A percentile compares a stretch with the other conserved stretches of the same genome.
Conservation (phyloP, 805 yeast genomes). For the Hanseniaspora vineae region DNA sequence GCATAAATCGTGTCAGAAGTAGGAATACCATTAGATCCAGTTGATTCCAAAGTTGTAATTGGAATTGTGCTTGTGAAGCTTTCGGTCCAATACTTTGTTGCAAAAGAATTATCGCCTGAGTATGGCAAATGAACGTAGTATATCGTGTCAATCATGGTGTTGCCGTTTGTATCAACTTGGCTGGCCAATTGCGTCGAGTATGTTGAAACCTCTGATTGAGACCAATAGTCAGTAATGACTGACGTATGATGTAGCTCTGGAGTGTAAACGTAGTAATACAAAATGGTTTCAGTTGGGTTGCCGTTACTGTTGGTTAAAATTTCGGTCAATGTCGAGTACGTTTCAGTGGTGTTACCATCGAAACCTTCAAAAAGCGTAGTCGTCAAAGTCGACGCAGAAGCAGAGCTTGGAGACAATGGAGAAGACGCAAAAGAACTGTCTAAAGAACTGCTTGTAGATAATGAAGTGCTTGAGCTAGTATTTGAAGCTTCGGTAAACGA, state of each 20-base stretch:
- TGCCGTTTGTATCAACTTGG: background rate
- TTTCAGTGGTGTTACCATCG: background rate
- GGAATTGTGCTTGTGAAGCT: background rate
- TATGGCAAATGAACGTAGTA: constrained; percentile 1
- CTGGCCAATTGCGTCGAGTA: background rate
- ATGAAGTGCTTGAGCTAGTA: too few species aligned
- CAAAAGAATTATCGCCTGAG: background rate
- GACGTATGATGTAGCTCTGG: background rate
- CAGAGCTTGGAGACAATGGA: too few species aligned
- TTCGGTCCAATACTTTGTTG: background rate
- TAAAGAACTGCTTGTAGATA: too few species aligned
- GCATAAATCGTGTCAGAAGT: background rate
- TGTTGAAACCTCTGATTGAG: background rate
- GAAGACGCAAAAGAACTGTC: too few species aligned
- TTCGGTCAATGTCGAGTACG: background rate
- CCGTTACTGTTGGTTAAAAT: background rate
- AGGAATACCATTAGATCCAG: background rate
- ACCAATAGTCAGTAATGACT: background rate
- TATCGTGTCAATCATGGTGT: constrained; percentile 1
- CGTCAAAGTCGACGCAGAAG: too few species aligned
- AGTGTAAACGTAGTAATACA: background rate
- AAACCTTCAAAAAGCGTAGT: too few species aligned
- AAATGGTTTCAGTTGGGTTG: background rate
- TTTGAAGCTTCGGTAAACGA: too few species aligned
- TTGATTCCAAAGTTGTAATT: background rate